Conservation (phyloP, 225 moss, liverwort and hornwort genomes). For the Lunularia cruciata region DNA sequence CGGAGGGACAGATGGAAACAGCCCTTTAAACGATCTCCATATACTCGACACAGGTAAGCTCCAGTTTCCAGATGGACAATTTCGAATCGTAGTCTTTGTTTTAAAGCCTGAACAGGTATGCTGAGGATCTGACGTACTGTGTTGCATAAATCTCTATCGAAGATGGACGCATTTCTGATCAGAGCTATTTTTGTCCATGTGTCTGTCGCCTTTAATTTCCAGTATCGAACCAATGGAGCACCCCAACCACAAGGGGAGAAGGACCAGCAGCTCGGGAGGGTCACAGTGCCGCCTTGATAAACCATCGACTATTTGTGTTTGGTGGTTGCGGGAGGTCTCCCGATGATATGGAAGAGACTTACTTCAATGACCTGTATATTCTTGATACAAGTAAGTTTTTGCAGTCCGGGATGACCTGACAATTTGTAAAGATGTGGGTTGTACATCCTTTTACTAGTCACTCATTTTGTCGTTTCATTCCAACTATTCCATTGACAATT, state of each 20-base stretch:
- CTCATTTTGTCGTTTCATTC: too few species aligned
- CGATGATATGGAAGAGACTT: constrained; percentile 86
- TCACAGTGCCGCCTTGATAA: constrained; percentile 87
- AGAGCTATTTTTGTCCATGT: not conserved
- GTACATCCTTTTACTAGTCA: too few species aligned
- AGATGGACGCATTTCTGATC: not conserved
- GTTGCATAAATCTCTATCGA: too few species aligned
- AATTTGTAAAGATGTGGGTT: too few species aligned
- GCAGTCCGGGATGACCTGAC: too few species aligned
- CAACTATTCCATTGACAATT: too few species aligned
- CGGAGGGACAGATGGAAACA: constrained; percentile 93
- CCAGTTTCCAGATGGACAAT: not conserved
- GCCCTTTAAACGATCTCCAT: constrained; percentile 82
- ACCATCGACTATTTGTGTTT: constrained; percentile 75
- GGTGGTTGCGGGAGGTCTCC: constrained; percentile 94
- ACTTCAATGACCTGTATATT: constrained; percentile 89
- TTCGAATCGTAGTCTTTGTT: not conserved
- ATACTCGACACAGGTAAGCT: constrained; percentile 80
- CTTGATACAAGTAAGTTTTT: constrained; percentile 63
- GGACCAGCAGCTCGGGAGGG: constrained; percentile 93
- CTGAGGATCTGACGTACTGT: too few species aligned
- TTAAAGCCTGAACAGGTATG: too few species aligned
- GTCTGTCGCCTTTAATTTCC: not conserved
- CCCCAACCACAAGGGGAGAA: constrained; percentile 63
- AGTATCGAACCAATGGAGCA: constrained; percentile 78